Conservation (phyloP, 805 yeast species). For the Wickerhamomyces sydowiorum region DNA sequence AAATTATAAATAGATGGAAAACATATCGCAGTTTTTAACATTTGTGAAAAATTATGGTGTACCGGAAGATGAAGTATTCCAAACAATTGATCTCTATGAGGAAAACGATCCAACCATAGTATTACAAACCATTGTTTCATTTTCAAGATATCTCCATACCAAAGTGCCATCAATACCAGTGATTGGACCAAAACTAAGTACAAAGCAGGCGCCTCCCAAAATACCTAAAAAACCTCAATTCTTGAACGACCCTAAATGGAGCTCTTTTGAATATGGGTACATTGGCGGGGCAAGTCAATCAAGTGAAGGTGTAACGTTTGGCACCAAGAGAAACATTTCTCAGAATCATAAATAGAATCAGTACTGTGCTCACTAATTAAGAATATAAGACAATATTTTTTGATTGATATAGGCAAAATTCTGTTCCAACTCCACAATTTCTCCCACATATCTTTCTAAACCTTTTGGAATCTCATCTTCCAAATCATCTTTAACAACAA, state of each 20-base stretch:
- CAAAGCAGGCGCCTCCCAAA: slow-evolving; percentile 41
- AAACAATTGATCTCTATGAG: slow-evolving; percentile 72
- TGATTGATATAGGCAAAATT: slow-evolving; percentile 18
- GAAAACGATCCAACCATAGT: slow-evolving; percentile 73
- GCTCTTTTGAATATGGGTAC: slow-evolving; percentile 53
- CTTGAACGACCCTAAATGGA: slow-evolving; percentile 43
- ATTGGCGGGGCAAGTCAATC: slow-evolving; percentile 52
- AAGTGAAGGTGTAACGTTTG: slow-evolving; percentile 49
- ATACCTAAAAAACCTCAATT: slow-evolving; percentile 52
- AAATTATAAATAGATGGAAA: slow-evolving; percentile 82
- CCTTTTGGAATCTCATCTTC: slow-evolving; percentile 24
- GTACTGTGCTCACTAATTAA: neutral
- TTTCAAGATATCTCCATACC: slow-evolving; percentile 62
- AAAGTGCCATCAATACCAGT: slow-evolving; percentile 45
- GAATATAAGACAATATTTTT: slow-evolving; percentile 15
- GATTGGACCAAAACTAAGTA: slow-evolving; percentile 53
- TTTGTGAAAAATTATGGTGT: slow-evolving; percentile 62
- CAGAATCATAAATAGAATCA: neutral
- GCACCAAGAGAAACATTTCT: slow-evolving; percentile 42
- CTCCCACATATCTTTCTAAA: slow-evolving; percentile 23
- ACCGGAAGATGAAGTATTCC: slow-evolving; percentile 77
- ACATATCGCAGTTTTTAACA: slow-evolving; percentile 63
- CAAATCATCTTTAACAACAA: slow-evolving; percentile 23
- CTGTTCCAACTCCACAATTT: slow-evolving; percentile 20
- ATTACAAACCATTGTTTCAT: slow-evolving; percentile 63